Evolutionary conservation across 192 early-diverging fungal genomes (phyloP).

Genomic region (Rhizophagus clarus): DNA sequence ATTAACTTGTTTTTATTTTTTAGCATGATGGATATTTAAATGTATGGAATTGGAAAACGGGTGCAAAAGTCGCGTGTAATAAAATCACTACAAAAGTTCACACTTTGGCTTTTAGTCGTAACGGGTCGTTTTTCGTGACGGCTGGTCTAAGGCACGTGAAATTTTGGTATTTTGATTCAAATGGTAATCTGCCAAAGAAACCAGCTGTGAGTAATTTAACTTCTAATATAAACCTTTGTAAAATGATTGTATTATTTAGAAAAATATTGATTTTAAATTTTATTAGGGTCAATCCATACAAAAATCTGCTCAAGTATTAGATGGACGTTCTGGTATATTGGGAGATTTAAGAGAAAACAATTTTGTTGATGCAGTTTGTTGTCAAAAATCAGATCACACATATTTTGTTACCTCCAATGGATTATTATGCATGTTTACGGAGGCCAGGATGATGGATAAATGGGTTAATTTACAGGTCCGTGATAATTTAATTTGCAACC

Average conservation of each 20-base stretch:
- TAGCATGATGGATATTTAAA: conserved; percentile 81
- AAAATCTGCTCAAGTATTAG: conserved; percentile 51
- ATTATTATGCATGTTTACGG: conserved; percentile 65
- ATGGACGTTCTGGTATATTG: conserved; percentile 69
- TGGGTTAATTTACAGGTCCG: conserved; percentile 81
- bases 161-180: conserved; percentile 74
- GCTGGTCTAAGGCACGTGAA: conserved; percentile 77
- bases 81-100: conserved; percentile 66
- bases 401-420: conserved; percentile 76
- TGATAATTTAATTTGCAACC: background rate
- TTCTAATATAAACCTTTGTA: background rate
- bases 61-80: conserved; percentile 61
- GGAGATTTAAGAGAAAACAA: conserved; percentile 67
- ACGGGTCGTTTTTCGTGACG: conserved; percentile 74
- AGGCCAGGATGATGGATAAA: conserved; percentile 67
- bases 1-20: too few relatives aligned
- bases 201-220: conserved; percentile 23
- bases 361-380: conserved; percentile 71
- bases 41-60: conserved; percentile 82
- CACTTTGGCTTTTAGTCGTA: conserved; percentile 62
- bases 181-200: conserved; percentile 38
- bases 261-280: background rate
- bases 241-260: background rate
- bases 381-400: conserved; percentile 44
- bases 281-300: conserved; percentile 6